A percentile compares a stretch with the other conserved stretches of the same genome.
Conservation (phyloP, 805 yeast species). For the Metschnikowia cerradonensis region DNA sequence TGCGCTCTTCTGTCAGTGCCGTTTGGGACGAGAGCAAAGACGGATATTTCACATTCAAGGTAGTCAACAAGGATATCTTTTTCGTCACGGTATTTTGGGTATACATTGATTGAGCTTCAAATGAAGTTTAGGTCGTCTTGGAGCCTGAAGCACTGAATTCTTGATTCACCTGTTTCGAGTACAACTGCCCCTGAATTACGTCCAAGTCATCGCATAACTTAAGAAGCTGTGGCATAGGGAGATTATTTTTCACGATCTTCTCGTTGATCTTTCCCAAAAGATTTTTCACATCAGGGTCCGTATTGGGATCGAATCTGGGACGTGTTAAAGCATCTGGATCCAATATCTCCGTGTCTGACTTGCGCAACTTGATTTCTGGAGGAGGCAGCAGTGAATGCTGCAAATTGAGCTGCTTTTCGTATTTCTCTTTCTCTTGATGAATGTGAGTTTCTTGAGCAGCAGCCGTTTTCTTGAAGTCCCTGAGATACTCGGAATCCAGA, state of each 20-base stretch:
- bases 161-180: not conserved
- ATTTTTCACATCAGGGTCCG: slow-evolving; percentile 9
- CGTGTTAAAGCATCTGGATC: not conserved
- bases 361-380: not conserved
- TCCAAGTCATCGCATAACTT: slow-evolving; percentile 14
- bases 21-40: slow-evolving; percentile 56
- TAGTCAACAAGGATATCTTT: slow-evolving; percentile 21
- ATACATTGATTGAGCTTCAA: slow-evolving; percentile 7
- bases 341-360: not conserved
- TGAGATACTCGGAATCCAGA: slow-evolving; percentile 32
- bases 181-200: slow-evolving; percentile 10
- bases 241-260: not conserved
- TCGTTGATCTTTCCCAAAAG: slow-evolving; percentile 2
- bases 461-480: slow-evolving; percentile 22
- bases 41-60: slow-evolving; percentile 42
- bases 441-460: slow-evolving; percentile 6
- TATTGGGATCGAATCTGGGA: slow-evolving; percentile 13
- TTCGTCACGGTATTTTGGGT: slow-evolving; percentile 19
- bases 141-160: not conserved
- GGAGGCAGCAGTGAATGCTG: not conserved
- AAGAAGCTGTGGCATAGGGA: slow-evolving; percentile 5
- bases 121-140: not conserved
- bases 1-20: slow-evolving; percentile 45
- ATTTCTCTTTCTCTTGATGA: slow-evolving; percentile 6
- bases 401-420: slow-evolving; percentile 7